Evolutionary conservation across 129 eudicot species (phyloP).

Genomic region (Artemisia argyi): DNA sequence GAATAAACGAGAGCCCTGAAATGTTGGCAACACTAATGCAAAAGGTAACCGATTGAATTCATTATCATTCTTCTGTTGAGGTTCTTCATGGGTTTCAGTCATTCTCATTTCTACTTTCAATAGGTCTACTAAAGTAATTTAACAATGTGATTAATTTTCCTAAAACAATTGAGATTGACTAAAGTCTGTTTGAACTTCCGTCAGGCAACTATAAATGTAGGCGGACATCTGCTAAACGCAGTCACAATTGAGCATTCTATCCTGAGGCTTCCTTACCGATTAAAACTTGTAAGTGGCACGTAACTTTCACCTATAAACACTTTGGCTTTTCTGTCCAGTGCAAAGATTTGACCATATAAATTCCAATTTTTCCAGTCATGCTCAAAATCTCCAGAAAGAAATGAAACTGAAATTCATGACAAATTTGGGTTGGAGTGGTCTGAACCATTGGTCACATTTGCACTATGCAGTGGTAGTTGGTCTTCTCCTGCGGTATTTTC

Average conservation of each 20-base stretch:
- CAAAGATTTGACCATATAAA: not conserved
- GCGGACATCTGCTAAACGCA: conserved; percentile 71
- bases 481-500: conserved; percentile 95
- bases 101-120: not conserved
- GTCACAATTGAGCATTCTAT: conserved; percentile 81
- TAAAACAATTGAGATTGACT: not conserved
- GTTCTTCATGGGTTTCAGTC: not conserved
- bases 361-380: conserved; percentile 36
- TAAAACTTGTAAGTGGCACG: conserved; percentile 58
- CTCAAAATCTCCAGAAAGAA: conserved; percentile 45
- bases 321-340: not conserved
- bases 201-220: conserved; percentile 86
- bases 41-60: conserved; percentile 56
- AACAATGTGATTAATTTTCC: not conserved
- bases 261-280: conserved; percentile 73
- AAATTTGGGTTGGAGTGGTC: conserved; percentile 86
- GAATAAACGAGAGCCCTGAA: conserved; percentile 76
- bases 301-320: conserved; percentile 14
- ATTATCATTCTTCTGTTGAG: not conserved
- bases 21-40: conserved; percentile 63
- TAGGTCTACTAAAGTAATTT: conserved; percentile 2
- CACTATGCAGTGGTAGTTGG: conserved; percentile 94
- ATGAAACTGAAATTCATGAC: conserved; percentile 51
- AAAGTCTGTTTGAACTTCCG: conserved; percentile 14
- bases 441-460: conserved; percentile 89